Evolutionary conservation across 352 stramenopile genomes (phyloP), one percentile per base, ranked within the genome.

Genomic region (Globisporangium parvum): DNA sequence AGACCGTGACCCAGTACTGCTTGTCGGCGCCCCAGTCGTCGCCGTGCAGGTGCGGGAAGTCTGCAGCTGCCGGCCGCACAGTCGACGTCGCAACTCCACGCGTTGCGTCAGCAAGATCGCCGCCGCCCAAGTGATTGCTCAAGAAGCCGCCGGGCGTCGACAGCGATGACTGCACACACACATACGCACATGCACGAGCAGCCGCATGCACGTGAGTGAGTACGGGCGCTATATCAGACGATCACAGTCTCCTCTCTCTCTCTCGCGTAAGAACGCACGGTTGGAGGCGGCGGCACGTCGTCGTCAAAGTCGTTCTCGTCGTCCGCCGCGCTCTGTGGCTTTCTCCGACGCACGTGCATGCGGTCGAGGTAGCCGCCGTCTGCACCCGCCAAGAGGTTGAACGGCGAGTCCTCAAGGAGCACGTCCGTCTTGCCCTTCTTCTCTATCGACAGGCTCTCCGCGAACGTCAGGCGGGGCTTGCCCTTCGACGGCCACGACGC

Each of bases 1-100:
- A 93, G 14, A 93, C 72, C 5, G 83, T 93, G 51, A 93, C 63
- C 83, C 83, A 91, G 67, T 89, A 93, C 63, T 90, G 76, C 54
- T 86, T 79, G 61, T 93, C 79, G 53, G 78, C 70, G 2, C 83
- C 80, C 83, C 83, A 93, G 31, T 84, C 75, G 53, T 91, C 79
- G 12, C 70, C 79, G 47, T 87, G 70, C 8, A 85, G 53, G 45
- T 72, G 80, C 23, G 75, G 67, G 26, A 79, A 82, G 57, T 69
- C 67, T 8, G 63, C 64, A 47, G 74, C 48, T 0, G 46, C 10
- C 0, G 52, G 15, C 14, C 15, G 18, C 18, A n/a, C 26, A 21
- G 41, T 20, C 3, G 35, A 15, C 33, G 11, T 39, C 4, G 42
- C 58, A 12, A 42, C 31, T n/a, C 53, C 26, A 8, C 58, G 50